Percentiles rank a stretch among this genome's conserved stretches.
These are phyloP conservation scores for Populus nigra DNA, from an alignment of 345 rosid species.

Conservation along the genomic window DNA sequence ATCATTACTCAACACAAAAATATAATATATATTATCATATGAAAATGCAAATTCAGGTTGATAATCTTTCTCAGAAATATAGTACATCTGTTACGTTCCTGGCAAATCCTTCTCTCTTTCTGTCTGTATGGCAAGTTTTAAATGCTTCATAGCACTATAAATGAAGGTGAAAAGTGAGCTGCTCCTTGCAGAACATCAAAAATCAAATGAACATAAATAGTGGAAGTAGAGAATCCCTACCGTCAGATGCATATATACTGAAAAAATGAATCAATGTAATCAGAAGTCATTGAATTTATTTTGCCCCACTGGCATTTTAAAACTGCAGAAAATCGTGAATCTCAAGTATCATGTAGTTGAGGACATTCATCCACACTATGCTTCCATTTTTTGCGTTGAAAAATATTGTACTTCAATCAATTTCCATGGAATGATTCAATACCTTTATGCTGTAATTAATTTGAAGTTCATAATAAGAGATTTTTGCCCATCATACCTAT, in stretches of 20 bases:
- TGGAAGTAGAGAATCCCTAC: no score
- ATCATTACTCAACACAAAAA: not conserved
- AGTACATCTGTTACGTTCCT: not conserved
- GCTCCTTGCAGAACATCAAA: no score
- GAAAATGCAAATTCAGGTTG: not conserved
- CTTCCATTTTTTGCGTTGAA: not conserved
- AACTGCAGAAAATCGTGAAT: no score
- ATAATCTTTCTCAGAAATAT: not conserved
- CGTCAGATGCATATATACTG: no score
- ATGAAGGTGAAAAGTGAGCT: no score
- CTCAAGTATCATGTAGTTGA: not conserved
- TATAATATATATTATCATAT: not conserved
- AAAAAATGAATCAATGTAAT: no score
- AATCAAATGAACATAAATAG: no score
- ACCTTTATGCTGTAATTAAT: not conserved
- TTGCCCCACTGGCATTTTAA: no score
- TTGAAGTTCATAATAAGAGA: not conserved
- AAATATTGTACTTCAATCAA: not conserved
- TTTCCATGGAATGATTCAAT: not conserved
- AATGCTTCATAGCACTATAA: not conserved
- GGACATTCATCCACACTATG: not conserved
- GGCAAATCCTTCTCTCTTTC: not conserved
- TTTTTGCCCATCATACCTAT: slow-evolving; percentile 51
- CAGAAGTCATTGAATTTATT: no score
- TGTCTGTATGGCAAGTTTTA: not conserved